Evolutionary conservation across 2,329 filamentous ascomycete species (phyloP).

Genomic region (Metarhizium humberi): DNA sequence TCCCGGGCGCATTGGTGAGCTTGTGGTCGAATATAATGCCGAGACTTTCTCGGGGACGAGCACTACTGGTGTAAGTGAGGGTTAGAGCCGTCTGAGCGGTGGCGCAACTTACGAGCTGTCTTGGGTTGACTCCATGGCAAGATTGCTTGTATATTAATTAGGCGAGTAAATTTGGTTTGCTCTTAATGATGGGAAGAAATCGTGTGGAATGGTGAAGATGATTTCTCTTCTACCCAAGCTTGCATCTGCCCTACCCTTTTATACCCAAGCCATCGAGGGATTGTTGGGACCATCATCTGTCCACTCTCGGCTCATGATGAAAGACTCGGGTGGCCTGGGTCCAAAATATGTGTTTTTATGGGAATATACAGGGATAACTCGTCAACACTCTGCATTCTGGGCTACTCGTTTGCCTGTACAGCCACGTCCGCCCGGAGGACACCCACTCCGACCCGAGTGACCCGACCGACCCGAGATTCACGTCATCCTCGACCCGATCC

Average conservation of each 20-base stretch:
- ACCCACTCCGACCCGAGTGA: neutral
- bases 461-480: neutral
- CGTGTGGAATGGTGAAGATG: neutral
- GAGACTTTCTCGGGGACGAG: conserved; percentile 6
- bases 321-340: neutral
- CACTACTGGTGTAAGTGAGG: conserved; percentile 10
- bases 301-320: neutral
- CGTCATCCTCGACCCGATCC: neutral
- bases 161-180: neutral
- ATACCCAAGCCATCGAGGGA: neutral
- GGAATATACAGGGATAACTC: no score
- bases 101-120: neutral
- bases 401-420: neutral
- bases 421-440: neutral
- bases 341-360: neutral
- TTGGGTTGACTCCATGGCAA: neutral
- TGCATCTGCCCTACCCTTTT: neutral
- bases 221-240: no score
- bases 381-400: no score
- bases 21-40: conserved; percentile 17
- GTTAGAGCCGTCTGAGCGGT: neutral
- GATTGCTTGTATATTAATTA: neutral
- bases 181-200: neutral
- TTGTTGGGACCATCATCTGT: neutral
- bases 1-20: conserved; percentile 28